Percentiles rank a stretch among this genome's conserved stretches.
phyloP scores from a whole-genome alignment of 805 yeast species.

The Limtongozyma cylindracea region DNA sequence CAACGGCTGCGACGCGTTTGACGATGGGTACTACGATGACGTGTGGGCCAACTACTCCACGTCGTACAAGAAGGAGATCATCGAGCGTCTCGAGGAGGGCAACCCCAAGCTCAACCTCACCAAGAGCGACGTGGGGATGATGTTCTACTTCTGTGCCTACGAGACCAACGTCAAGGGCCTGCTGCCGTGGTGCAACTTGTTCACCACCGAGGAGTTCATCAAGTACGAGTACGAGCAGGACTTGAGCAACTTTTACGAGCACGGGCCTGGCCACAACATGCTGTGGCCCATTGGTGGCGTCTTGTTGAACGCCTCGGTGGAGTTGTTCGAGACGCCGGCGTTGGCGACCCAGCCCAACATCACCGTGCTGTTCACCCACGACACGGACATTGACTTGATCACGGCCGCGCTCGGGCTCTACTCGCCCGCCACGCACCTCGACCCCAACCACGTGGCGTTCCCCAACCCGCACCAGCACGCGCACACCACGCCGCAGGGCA shows the following conservation, averaged over 20 bases:
- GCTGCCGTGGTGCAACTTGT: conserved; percentile 40
- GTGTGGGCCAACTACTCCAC: conserved; percentile 6
- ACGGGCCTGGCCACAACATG: conserved; percentile 36
- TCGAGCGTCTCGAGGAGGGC: conserved; percentile 24
- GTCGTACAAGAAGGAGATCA: conserved; percentile 23
- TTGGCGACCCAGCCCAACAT: conserved; percentile 4
- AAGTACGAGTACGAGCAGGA: conserved; percentile 36
- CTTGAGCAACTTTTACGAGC: conserved; percentile 27
- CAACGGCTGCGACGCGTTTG: conserved; percentile 13
- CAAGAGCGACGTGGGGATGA: conserved; percentile 18
- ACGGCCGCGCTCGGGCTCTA: conserved; percentile 39
- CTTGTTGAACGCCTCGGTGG: conserved; percentile 15
- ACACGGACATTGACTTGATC: conserved; percentile 35
- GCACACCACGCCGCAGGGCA: conserved; percentile 33
- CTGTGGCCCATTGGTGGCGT: conserved; percentile 37
- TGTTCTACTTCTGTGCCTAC: conserved; percentile 47
- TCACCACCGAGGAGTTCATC: conserved; percentile 44
- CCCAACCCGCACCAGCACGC: conserved; percentile 18
- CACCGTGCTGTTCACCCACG: conserved; percentile 55
- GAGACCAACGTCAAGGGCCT: conserved; percentile 47
- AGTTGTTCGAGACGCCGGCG: conserved; percentile 1
- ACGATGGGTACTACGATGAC: conserved; percentile 5
- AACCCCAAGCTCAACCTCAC: conserved; percentile 30
- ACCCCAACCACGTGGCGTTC: conserved; percentile 19
- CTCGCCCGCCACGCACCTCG: conserved; percentile 14